These are phyloP conservation scores for Annona cherimola DNA, from an alignment of 164 flowering plant genomes.

Conservation along the genomic window DNA sequence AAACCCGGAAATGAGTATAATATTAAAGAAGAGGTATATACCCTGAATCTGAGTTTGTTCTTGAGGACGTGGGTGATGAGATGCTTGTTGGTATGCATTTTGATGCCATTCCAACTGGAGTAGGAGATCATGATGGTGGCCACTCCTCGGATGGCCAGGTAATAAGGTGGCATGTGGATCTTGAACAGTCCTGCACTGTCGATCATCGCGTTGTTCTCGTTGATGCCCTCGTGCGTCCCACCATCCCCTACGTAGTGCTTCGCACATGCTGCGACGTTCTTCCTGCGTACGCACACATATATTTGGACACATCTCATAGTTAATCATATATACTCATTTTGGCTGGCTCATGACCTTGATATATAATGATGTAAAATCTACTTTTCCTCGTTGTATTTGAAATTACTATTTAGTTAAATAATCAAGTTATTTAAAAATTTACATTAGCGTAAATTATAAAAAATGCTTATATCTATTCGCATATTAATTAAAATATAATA, in stretches of 20 bases:
- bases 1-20: no score
- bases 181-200: conserved; percentile 22
- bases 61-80: conserved; percentile 39
- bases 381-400: no score
- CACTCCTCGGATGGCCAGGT: conserved; percentile 33
- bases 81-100: conserved; percentile 46
- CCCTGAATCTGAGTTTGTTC: conserved; percentile 35
- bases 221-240: conserved; percentile 37
- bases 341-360: no score
- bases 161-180: conserved; percentile 43
- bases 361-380: no score
- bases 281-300: conserved; percentile 9
- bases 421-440: no score
- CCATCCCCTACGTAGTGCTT: conserved; percentile 48
- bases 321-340: no score
- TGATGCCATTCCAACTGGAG: conserved; percentile 40
- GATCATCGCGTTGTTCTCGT: conserved; percentile 35
- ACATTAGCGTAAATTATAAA: no score
- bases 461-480: no score
- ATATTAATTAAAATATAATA: no score
- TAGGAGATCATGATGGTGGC: conserved; percentile 44
- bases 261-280: conserved; percentile 40
- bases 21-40: conserved; percentile 5
- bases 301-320: no score
- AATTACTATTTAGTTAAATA: no score